A percentile compares a stretch with the other conserved stretches of the same genome.
Evolutionary conservation across 2,329 filamentous ascomycete genomes (phyloP).

Genomic region (Corynespora cassiicola): DNA sequence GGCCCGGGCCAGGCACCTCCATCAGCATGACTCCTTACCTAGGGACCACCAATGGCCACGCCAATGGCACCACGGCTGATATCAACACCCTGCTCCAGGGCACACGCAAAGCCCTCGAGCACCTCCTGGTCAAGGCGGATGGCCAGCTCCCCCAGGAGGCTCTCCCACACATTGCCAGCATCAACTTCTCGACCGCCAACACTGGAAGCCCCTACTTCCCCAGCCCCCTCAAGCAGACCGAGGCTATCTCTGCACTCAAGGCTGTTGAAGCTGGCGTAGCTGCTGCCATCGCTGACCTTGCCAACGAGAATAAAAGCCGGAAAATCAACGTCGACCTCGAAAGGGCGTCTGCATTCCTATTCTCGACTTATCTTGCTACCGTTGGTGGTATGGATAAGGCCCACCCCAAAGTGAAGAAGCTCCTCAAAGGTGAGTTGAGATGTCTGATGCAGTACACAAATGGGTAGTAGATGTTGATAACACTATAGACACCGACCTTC

Average conservation of each 20-base stretch:
- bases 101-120: constrained; percentile 38
- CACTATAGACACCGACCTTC: constrained; percentile 73
- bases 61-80: constrained; percentile 15
- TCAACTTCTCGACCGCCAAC: constrained; percentile 44
- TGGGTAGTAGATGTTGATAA: no score
- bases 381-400: constrained; percentile 58
- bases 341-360: constrained; percentile 62
- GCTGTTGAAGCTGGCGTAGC: constrained; percentile 66
- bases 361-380: constrained; percentile 65
- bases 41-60: constrained; percentile 15
- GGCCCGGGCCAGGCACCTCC: constrained; percentile 3
- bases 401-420: constrained; percentile 53
- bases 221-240: constrained; percentile 59
- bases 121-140: constrained; percentile 38
- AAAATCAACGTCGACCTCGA: constrained; percentile 61
- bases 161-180: constrained; percentile 32
- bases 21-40: constrained; percentile 35
- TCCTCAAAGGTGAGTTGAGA: constrained; percentile 51
- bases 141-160: constrained; percentile 43
- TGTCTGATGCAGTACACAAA: no score
- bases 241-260: constrained; percentile 63
- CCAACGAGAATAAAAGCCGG: constrained; percentile 51
- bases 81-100: constrained; percentile 40
- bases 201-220: constrained; percentile 49
- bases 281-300: constrained; percentile 64